phyloP scores from a whole-genome alignment of 2,329 filamentous ascomycete species.

The Alternaria sp. region DNA sequence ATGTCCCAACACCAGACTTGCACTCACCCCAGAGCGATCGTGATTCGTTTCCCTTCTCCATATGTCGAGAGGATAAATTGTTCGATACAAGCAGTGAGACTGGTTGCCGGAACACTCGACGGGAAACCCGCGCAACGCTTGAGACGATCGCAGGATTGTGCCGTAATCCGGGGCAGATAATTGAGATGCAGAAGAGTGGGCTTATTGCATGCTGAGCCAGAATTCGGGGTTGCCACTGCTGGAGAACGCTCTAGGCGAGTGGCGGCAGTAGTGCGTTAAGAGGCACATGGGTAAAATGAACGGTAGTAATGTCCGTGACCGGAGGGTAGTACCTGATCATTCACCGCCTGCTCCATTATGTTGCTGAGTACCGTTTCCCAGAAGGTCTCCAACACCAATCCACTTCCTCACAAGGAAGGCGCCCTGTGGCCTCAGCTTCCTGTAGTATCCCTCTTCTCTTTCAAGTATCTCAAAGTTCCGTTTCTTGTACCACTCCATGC shows the following conservation, averaged over 20 bases:
- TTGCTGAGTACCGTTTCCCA: slow-evolving; percentile 15
- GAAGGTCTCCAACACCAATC: slow-evolving; percentile 47
- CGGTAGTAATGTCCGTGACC: not conserved
- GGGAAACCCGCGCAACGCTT: slow-evolving; percentile 1
- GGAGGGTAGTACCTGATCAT: not conserved
- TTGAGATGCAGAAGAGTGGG: slow-evolving; percentile 5
- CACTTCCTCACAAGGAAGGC: slow-evolving; percentile 60
- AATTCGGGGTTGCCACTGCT: not conserved
- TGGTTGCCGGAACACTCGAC: not conserved
- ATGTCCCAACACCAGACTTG: slow-evolving; percentile 9
- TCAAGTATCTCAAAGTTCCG: slow-evolving; percentile 62
- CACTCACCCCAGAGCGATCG: not conserved
- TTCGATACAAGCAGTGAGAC: slow-evolving; percentile 9
- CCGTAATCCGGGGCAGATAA: slow-evolving; percentile 14
- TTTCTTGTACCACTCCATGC: slow-evolving; percentile 65
- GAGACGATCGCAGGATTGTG: not conserved
- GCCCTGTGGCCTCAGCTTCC: slow-evolving; percentile 62
- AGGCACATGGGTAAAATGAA: not conserved
- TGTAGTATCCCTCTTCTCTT: slow-evolving; percentile 64
- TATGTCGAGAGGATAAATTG: slow-evolving; percentile 5
- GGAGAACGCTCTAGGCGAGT: not conserved
- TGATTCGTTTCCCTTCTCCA: not conserved
- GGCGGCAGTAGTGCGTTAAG: not conserved
- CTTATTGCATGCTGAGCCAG: not conserved
- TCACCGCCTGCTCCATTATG: slow-evolving; percentile 1